Conservation (phyloP, 1,139 yeast genomes). For the Geotrichum histeridarum region DNA sequence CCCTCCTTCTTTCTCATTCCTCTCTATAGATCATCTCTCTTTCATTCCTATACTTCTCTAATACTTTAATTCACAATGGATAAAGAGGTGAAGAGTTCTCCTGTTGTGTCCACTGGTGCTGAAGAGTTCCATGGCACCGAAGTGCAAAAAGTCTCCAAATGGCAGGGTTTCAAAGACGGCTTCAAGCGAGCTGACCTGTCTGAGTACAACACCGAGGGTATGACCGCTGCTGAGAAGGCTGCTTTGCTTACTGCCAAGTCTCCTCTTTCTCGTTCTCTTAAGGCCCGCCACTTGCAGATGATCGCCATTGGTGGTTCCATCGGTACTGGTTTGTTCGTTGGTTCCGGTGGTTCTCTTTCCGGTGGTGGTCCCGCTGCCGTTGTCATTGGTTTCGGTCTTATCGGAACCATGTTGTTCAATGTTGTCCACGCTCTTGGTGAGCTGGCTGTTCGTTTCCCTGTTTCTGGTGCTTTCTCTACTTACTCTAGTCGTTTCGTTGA, state of each 20-base stretch:
- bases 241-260: conserved; percentile 27
- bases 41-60: neutral
- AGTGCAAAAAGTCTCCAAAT: conserved; percentile 25
- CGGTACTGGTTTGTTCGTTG: conserved; percentile 67
- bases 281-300: conserved; percentile 50
- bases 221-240: conserved; percentile 43
- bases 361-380: conserved; percentile 75
- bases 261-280: conserved; percentile 40
- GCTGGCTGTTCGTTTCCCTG: conserved; percentile 65
- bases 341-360: conserved; percentile 58
- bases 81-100: neutral
- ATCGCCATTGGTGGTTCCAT: conserved; percentile 74
- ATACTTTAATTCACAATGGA: neutral
- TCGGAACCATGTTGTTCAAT: conserved; percentile 59
- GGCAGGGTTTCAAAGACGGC: conserved; percentile 48
- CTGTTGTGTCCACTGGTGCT: neutral
- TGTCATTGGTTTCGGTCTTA: conserved; percentile 58
- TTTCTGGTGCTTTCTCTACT: conserved; percentile 66
- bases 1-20: too few species aligned
- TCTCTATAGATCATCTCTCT: neutral
- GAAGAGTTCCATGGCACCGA: conserved; percentile 5
- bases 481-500: conserved; percentile 63
- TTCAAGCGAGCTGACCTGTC: conserved; percentile 52
- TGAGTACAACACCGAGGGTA: conserved; percentile 57
- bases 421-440: conserved; percentile 76